Evolutionary conservation across 148 eudicot species (phyloP).

Genomic region (Diospyros lotus): DNA sequence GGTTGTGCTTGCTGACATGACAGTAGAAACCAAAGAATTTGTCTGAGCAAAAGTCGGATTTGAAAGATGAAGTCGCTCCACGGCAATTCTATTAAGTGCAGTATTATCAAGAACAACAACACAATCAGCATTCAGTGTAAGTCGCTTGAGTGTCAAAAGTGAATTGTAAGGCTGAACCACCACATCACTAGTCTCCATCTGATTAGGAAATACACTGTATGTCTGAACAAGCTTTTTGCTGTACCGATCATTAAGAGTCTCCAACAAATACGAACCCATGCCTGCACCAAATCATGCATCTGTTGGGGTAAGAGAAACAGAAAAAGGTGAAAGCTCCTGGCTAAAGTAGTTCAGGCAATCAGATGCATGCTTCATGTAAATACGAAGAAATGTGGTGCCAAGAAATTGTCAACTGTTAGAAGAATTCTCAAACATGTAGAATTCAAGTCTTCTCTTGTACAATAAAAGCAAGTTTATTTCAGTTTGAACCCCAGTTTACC

Average conservation of each 20-base stretch:
- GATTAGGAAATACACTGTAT: constrained; percentile 98
- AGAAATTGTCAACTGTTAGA: not conserved
- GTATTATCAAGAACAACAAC: constrained; percentile 99
- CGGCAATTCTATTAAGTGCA: constrained; percentile 96
- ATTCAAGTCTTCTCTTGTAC: not conserved
- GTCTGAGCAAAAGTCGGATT: constrained; percentile 96
- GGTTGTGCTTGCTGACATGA: constrained; percentile 99
- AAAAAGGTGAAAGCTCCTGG: not conserved
- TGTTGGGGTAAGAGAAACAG: not conserved
- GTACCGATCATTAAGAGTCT: constrained; percentile 95
- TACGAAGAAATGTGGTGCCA: not conserved
- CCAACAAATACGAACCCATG: constrained; percentile 97
- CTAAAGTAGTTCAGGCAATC: not conserved
- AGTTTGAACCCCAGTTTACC: not conserved
- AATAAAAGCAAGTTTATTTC: not conserved
- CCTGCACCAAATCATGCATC: constrained; percentile 42
- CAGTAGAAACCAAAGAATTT: constrained; percentile 94
- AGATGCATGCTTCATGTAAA: not conserved
- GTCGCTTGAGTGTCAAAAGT: constrained; percentile 87
- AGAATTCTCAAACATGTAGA: not conserved
- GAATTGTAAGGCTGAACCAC: constrained; percentile 99
- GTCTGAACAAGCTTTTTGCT: constrained; percentile 98
- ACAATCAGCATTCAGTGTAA: constrained; percentile 96
- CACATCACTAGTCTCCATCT: constrained; percentile 92
- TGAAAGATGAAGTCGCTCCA: constrained; percentile 86